Percentiles rank a stretch among this genome's conserved stretches.
phyloP scores from a whole-genome alignment of 2,329 filamentous ascomycete species.

The Ophiosphaerella korrae region DNA sequence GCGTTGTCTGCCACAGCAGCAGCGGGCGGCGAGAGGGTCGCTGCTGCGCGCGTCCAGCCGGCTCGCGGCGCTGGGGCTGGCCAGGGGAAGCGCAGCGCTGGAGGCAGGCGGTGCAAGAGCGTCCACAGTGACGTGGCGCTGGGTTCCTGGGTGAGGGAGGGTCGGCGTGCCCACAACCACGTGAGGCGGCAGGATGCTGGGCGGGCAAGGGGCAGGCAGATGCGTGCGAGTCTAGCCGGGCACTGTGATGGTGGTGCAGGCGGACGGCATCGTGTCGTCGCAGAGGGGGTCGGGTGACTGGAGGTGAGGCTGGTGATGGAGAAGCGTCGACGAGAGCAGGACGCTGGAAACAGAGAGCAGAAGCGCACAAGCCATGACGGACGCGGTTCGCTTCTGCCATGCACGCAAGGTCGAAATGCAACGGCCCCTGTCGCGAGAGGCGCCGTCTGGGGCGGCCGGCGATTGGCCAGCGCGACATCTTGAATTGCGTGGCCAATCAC shows the following conservation, averaged over 20 bases:
- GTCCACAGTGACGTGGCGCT: constrained; percentile 44
- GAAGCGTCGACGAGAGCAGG: constrained; percentile 30
- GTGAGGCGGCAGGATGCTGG: constrained; percentile 20
- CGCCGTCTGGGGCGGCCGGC: no score
- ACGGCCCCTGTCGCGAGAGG: constrained; percentile 12
- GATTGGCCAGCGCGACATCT: not conserved
- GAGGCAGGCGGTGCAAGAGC: constrained; percentile 9
- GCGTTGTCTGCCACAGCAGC: constrained; percentile 10
- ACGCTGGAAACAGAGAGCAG: constrained; percentile 26
- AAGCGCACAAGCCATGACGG: constrained; percentile 10
- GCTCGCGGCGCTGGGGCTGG: constrained; percentile 1
- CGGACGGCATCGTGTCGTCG: constrained; percentile 32
- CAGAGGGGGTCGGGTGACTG: constrained; percentile 14
- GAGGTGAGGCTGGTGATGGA: constrained; percentile 27
- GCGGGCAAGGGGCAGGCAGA: not conserved
- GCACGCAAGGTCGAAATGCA: constrained; percentile 21
- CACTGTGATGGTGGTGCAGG: constrained; percentile 20
- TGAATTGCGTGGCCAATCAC: not conserved
- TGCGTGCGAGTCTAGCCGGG: constrained; percentile 19
- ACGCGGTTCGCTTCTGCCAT: constrained; percentile 1
- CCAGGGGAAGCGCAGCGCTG: constrained; percentile 5
- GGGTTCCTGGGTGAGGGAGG: constrained; percentile 25
- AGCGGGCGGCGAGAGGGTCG: no score
- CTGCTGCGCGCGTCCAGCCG: not conserved
- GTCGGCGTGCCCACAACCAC: constrained; percentile 12